Conservation (phyloP, 257 asterid species). For the Ilex aquifolium region DNA sequence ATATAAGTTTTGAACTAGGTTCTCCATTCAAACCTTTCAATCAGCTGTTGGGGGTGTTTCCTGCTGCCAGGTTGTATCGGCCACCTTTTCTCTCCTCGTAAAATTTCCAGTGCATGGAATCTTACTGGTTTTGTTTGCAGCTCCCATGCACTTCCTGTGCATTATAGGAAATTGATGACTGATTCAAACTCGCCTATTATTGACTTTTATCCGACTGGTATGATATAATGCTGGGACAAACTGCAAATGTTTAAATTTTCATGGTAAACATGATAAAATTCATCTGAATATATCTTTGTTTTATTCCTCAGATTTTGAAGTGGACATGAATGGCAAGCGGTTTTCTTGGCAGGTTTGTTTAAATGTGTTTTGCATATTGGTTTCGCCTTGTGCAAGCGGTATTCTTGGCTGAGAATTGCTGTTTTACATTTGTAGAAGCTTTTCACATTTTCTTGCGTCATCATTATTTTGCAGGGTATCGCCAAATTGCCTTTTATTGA, state of each 20-base stretch:
- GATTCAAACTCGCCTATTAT: slow-evolving; percentile 87
- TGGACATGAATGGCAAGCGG: slow-evolving; percentile 96
- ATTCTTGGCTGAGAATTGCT: no score
- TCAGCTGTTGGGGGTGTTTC: slow-evolving; percentile 90
- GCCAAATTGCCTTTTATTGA: slow-evolving; percentile 96
- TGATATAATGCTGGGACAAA: not conserved
- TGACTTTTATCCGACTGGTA: slow-evolving; percentile 93
- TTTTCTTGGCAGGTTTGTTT: slow-evolving; percentile 74
- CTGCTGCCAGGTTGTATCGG: slow-evolving; percentile 80
- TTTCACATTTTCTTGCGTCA: not conserved
- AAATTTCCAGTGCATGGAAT: not conserved
- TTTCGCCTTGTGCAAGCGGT: not conserved
- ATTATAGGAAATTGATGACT: slow-evolving; percentile 79
- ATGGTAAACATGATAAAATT: no score
- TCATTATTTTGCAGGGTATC: slow-evolving; percentile 52
- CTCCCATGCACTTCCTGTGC: slow-evolving; percentile 87
- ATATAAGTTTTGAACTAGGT: slow-evolving; percentile 69
- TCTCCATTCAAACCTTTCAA: slow-evolving; percentile 93
- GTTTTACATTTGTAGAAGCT: not conserved
- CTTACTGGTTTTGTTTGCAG: slow-evolving; percentile 52
- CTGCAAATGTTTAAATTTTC: no score
- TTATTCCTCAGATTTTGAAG: slow-evolving; percentile 66
- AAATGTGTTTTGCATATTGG: not conserved
- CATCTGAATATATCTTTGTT: not conserved
- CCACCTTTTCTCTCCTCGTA: no score